Percentiles rank a stretch among this genome's conserved stretches.
These are phyloP conservation scores for Cordia subcordata DNA, from an alignment of 257 asterid species.

Conservation along the genomic window DNA sequence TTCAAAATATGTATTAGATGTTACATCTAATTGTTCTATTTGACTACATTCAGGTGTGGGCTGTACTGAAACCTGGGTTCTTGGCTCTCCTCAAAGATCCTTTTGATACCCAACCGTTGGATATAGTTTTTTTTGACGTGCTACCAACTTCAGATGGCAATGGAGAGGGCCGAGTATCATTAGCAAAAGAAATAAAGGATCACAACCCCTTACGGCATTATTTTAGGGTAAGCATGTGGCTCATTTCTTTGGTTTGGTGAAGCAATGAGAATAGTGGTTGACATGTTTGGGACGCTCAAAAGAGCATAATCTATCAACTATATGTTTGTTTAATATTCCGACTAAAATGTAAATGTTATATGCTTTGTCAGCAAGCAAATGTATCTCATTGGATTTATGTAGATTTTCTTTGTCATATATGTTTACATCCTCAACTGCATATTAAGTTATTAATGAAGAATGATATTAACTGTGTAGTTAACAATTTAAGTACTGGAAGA, in stretches of 20 bases:
- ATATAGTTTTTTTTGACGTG: conserved; percentile 88
- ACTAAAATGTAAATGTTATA: neutral
- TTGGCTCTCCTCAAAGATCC: conserved; percentile 93
- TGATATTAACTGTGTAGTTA: no score
- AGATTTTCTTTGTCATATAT: no score
- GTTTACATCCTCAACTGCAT: no score
- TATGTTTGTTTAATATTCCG: neutral
- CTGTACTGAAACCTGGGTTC: conserved; percentile 93
- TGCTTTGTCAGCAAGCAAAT: neutral
- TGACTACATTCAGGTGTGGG: conserved; percentile 67
- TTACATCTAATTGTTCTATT: neutral
- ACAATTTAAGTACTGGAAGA: no score
- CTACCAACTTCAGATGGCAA: conserved; percentile 82
- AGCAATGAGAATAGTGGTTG: no score
- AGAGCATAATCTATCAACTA: no score
- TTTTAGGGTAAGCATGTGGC: conserved; percentile 59
- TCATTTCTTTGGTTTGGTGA: no score
- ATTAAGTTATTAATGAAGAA: no score
- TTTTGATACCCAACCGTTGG: conserved; percentile 71
- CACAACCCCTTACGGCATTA: conserved; percentile 92
- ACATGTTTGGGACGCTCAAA: no score
- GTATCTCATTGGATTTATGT: no score
- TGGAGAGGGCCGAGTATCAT: conserved; percentile 65
- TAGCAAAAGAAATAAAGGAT: conserved; percentile 88
- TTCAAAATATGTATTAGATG: neutral